Conservation (phyloP, 495 filamentous ascomycete genomes). For the Platismatia glauca region DNA sequence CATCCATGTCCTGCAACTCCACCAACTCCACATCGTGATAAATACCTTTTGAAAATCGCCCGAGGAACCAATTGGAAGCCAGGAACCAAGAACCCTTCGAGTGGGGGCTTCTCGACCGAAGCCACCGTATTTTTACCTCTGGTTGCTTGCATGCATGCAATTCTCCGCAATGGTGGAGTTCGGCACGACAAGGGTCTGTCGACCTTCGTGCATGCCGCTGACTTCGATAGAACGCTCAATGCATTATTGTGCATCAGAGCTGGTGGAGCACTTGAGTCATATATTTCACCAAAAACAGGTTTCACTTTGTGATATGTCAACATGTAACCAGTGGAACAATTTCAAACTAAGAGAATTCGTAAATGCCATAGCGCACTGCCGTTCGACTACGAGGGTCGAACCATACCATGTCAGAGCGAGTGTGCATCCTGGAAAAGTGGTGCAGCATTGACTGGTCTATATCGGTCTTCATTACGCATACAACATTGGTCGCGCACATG, state of each 20-base stretch:
- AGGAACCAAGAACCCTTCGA: background rate
- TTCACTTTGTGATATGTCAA: background rate
- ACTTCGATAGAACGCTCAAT: background rate
- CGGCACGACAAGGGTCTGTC: background rate
- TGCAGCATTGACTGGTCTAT: background rate
- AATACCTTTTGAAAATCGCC: background rate
- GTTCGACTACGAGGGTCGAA: background rate
- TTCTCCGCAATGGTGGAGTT: background rate
- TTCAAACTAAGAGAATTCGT: background rate
- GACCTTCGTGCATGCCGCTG: background rate
- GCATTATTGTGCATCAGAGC: constrained; percentile 2
- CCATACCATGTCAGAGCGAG: background rate
- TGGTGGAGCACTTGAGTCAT: background rate
- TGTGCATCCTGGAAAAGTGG: background rate
- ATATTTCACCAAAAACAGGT: background rate
- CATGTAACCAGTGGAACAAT: background rate
- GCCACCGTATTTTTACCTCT: background rate
- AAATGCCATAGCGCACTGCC: background rate
- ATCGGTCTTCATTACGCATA: background rate
- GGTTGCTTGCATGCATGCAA: background rate
- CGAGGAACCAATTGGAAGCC: background rate
- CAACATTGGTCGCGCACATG: background rate
- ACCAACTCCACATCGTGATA: background rate
- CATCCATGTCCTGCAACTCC: background rate
- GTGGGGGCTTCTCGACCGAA: background rate